These are phyloP conservation scores for Stemphylium beticola DNA, from an alignment of 2,329 filamentous ascomycete species.

Conservation along the genomic window DNA sequence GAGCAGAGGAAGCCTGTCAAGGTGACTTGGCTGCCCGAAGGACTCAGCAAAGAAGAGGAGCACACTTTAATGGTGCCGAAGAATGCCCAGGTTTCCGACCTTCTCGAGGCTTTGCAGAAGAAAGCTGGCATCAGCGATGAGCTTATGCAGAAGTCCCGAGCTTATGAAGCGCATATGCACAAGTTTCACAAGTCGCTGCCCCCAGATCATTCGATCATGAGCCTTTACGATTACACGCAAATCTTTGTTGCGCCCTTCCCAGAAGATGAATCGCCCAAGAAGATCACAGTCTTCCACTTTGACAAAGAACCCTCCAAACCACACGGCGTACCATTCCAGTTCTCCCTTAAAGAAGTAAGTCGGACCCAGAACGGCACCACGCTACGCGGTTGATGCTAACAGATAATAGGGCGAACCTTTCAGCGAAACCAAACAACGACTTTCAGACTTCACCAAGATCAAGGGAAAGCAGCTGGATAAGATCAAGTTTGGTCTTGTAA, in stretches of 20 bases:
- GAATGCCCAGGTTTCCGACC: conserved; percentile 78
- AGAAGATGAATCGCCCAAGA: conserved; percentile 68
- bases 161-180: conserved; percentile 82
- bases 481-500: conserved; percentile 87
- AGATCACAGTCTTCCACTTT: conserved; percentile 88
- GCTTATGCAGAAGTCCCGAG: conserved; percentile 71
- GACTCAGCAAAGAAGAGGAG: conserved; percentile 87
- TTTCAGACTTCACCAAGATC: conserved; percentile 89
- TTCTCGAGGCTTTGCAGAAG: conserved; percentile 76
- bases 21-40: conserved; percentile 84
- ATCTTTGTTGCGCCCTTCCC: conserved; percentile 84
- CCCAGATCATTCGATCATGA: conserved; percentile 74
- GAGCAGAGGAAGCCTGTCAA: conserved; percentile 91
- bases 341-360: conserved; percentile 77
- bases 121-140: conserved; percentile 83
- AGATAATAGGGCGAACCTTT: conserved; percentile 75
- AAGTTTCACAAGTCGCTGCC: conserved; percentile 83
- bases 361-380: not conserved
- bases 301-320: conserved; percentile 84
- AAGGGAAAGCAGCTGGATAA: conserved; percentile 99
- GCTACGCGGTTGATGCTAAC: conserved; percentile 27
- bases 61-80: conserved; percentile 87
- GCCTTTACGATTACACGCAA: conserved; percentile 83
- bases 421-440: conserved; percentile 89
- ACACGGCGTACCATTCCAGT: conserved; percentile 91